Evolutionary conservation across 148 eudicot species (phyloP).

Genomic region (Mesembryanthemum crystallinum): DNA sequence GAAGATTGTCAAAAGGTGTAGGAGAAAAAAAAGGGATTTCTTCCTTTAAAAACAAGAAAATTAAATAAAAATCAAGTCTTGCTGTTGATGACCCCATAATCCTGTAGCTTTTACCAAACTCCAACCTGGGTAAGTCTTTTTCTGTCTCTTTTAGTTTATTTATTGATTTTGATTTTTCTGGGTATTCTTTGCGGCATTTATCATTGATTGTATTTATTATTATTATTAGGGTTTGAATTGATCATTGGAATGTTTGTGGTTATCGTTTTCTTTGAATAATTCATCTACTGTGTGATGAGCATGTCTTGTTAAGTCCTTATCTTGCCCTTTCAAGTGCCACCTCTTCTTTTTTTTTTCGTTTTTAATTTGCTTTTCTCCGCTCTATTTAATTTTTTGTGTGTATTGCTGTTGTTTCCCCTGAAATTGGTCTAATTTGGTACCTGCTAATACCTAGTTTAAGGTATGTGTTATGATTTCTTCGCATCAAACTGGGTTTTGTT

Average conservation of each 20-base stretch:
- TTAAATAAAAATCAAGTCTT: background rate
- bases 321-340: background rate
- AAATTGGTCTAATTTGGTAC: background rate
- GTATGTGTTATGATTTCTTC: too few relatives aligned
- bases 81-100: background rate
- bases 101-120: background rate
- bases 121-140: background rate
- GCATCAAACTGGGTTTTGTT: background rate
- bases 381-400: background rate
- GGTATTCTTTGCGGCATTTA: background rate
- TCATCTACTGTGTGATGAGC: slow-evolving; percentile 13
- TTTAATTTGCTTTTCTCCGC: background rate
- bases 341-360: background rate
- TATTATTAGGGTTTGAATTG: background rate
- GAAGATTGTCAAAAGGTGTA: too few relatives aligned
- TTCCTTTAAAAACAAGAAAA: too few relatives aligned
- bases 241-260: background rate
- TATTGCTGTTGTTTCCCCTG: background rate
- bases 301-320: slow-evolving; percentile 3
- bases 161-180: background rate
- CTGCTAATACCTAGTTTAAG: too few relatives aligned
- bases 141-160: background rate
- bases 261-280: background rate
- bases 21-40: too few relatives aligned
- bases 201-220: background rate